Evolutionary conservation across 352 stramenopile species (phyloP), one percentile per base, ranked within the genome.

Genomic region (Phytophthora gonapodyides): DNA sequence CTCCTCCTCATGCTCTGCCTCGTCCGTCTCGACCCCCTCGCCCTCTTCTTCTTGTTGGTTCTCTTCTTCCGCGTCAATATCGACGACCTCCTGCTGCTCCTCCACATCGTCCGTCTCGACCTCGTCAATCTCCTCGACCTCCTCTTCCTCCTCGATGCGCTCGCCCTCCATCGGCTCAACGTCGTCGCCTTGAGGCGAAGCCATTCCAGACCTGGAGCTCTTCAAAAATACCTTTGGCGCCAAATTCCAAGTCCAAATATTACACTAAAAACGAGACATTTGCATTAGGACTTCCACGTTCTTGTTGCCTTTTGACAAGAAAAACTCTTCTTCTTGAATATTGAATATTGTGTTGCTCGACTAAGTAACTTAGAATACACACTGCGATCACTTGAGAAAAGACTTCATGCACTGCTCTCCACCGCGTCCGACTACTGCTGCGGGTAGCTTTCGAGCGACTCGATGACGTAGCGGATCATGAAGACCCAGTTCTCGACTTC

Each of bases 401-500:
- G 24, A 30, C 24, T 7, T 30, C 1, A 30, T 30, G 24, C 7
- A 7, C 24, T 30, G 3, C 24, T 30, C 3, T 30, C 24, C 24
- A 7, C 27, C 2, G 27, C 6, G 27, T 31, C 27, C 15, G 34
- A 38, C 46, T 62, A 56, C 27, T 53, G 49, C 43, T 55, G 64
- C 15, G 30, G 16, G 21, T 88, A 63, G 43, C 83, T 88, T 64
- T 94, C 82, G 45, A 93, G 76, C 9, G 84, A 90, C 61, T 96
- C 87, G 61, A 96, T 94, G 33, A 82, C 87, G 51, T 88, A 96
- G 11, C 80, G 79, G 43, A 94, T 80, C 82, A 96, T 84, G 63
- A 88, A 96, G 37, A 96, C 73, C 87, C 87, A 96, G 61, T 87
- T 78, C 37, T 87, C 78, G 7, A 96, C 81, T 53, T 94, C 87